These are phyloP conservation scores for Rhizopogon vesiculosus DNA, from an alignment of 768 basidiomycete genomes.

Conservation along the genomic window DNA sequence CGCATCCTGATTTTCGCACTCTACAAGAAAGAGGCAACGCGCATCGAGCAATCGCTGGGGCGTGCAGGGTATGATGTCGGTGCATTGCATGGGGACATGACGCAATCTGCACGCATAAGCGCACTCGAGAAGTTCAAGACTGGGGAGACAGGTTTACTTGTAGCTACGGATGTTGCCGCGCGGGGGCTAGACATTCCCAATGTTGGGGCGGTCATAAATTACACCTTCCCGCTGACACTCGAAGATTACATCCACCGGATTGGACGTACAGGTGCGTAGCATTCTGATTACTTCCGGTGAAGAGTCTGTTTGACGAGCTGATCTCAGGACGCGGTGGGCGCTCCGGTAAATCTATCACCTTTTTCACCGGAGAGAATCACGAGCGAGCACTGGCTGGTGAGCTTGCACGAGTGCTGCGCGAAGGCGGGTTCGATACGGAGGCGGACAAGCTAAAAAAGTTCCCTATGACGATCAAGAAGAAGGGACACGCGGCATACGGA, in stretches of 20 bases:
- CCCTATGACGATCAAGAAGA: constrained; percentile 98
- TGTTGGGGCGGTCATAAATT: constrained; percentile 91
- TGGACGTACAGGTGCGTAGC: constrained; percentile 70
- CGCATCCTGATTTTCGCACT: constrained; percentile 90
- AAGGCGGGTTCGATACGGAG: constrained; percentile 78
- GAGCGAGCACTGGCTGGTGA: constrained; percentile 89
- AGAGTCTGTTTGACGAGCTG: background rate
- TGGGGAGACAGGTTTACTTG: constrained; percentile 75
- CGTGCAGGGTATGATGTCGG: constrained; percentile 75
- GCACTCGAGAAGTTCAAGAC: constrained; percentile 84
- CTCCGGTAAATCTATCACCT: constrained; percentile 88
- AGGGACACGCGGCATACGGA: constrained; percentile 85
- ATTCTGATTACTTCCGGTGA: background rate
- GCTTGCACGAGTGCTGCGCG: constrained; percentile 83
- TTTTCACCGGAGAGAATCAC: constrained; percentile 91
- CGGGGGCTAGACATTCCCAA: constrained; percentile 96
- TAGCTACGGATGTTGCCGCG: constrained; percentile 97
- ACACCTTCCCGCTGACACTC: constrained; percentile 95
- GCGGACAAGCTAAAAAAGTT: constrained; percentile 66
- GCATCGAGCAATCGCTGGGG: constrained; percentile 78
- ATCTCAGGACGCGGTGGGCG: constrained; percentile 82
- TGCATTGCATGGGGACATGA: constrained; percentile 88
- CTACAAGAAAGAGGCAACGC: constrained; percentile 95
- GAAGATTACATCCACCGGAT: constrained; percentile 93
- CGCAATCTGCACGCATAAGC: constrained; percentile 78